Evolutionary conservation across 805 yeast species (phyloP), one percentile per base, ranked within the genome.

Genomic region (Clavispora santaluciae): DNA sequence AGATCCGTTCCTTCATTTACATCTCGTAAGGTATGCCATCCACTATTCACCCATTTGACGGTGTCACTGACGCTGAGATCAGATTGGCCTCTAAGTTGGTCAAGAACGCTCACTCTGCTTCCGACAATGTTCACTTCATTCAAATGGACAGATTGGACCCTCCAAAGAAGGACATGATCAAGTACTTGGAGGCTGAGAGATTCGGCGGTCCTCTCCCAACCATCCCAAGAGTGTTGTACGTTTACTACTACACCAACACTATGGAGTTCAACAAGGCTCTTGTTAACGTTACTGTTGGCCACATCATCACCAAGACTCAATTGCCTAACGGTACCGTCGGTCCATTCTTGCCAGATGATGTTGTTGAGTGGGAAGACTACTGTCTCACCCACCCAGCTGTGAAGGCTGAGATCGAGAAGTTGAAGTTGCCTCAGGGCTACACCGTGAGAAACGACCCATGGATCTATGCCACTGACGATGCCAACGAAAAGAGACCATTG

Each of bases 391-490:
- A 82, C 56, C 89, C 89, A 15, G 44, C 55, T 2, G 79, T 83
- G 45, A 48, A 59, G 45, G 85, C 81, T 20, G 89, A 84, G 60
- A 70, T 83, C 51, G 84, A 70, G 43, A 82, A 83, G 59, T 70
- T 83, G 62, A 72, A 78, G 49, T 68, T 84, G 43, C 90, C 89
- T 45, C 56, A 66, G 49, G 74, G 56, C 58, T 75, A 59, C 65
- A 57, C 59, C 25, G 81, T 82, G 36, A 73, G 79, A 51, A 74
- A 74, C 56, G 91, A 84, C 59, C 87, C 90, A 39, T 86, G 95
- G 95, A 86, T 84, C 74, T 84, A 86, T 59, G 95, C 91, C 55
- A 81, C 88, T 24, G 88, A 82, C 57, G 81, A 79, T 52, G 65
- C 76, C 36, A 64, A 72, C 44, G 86, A 81, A 56, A 68, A 60